A percentile compares a stretch with the other conserved stretches of the same genome.
Evolutionary conservation across 495 filamentous ascomycete species (phyloP).

Genomic region (Parachaetomium inaequale): DNA sequence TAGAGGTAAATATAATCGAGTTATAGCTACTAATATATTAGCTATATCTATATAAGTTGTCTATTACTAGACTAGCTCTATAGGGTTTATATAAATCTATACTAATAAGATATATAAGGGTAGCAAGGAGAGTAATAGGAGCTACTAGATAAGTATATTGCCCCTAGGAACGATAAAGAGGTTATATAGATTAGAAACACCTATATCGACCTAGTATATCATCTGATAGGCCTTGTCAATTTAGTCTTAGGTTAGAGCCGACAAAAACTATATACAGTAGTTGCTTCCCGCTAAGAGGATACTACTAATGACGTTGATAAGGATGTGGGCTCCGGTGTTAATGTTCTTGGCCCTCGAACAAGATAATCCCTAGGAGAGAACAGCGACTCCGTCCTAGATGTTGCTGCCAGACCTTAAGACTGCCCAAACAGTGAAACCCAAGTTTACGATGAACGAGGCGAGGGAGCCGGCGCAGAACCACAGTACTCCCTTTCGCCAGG

Average conservation of each 20-base stretch:
- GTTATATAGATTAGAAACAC: background rate
- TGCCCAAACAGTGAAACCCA: background rate
- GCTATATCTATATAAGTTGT: too few relatives aligned
- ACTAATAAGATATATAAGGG: background rate
- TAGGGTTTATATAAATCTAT: too few relatives aligned
- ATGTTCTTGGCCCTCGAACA: background rate
- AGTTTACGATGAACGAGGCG: background rate
- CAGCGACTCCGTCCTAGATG: background rate
- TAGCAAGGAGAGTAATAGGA: background rate
- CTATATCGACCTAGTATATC: background rate
- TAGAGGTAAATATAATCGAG: background rate
- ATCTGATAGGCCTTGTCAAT: background rate
- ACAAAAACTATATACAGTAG: conserved; percentile 1
- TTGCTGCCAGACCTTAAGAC: background rate
- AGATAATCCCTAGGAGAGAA: background rate
- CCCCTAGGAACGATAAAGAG: background rate
- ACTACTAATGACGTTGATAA: background rate
- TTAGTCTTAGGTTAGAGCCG: background rate
- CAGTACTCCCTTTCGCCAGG: background rate
- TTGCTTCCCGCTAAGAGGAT: background rate
- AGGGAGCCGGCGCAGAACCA: background rate
- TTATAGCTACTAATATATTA: background rate
- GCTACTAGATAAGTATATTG: background rate
- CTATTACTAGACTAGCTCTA: too few relatives aligned
- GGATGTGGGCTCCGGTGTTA: background rate